phyloP scores from a whole-genome alignment of 768 basidiomycete genomes.

The Phylloporus sp. region DNA sequence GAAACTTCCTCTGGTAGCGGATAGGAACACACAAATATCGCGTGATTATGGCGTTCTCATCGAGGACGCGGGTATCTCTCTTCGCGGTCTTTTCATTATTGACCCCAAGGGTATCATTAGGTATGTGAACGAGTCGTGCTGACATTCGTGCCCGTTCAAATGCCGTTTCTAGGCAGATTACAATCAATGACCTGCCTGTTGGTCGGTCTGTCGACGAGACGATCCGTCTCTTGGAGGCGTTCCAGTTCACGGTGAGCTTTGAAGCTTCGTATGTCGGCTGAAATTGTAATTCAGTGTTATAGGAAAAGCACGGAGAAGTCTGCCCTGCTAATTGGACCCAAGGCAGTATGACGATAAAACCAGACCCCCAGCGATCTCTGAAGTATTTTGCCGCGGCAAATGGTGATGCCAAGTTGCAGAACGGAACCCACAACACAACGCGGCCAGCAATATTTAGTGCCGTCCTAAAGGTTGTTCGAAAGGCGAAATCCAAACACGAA shows the following conservation, averaged over 20 bases:
- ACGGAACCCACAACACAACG: conserved; percentile 46
- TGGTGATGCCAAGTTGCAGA: conserved; percentile 30
- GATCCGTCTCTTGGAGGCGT: conserved; percentile 84
- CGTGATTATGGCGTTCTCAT: conserved; percentile 86
- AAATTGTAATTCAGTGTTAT: not conserved
- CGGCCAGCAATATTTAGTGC: no score
- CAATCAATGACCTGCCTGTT: conserved; percentile 89
- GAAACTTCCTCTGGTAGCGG: conserved; percentile 78
- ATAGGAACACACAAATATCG: conserved; percentile 73
- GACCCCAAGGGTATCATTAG: conserved; percentile 78
- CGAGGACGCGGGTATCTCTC: conserved; percentile 83
- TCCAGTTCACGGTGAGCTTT: conserved; percentile 76
- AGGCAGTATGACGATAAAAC: conserved; percentile 77
- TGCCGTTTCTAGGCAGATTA: conserved; percentile 56
- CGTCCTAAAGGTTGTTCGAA: no score
- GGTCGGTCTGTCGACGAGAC: conserved; percentile 95
- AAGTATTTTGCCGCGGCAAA: conserved; percentile 60
- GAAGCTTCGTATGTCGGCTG: not conserved
- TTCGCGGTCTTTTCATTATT: conserved; percentile 84
- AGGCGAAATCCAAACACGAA: no score
- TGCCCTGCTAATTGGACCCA: conserved; percentile 93
- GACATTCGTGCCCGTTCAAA: not conserved
- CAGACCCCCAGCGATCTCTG: conserved; percentile 65
- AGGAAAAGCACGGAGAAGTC: conserved; percentile 87
- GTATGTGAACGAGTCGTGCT: conserved; percentile 23